Base-by-base conservation (phyloP, 495 filamentous ascomycete genomes). In the Thermothielavioides terrestris region DNA sequence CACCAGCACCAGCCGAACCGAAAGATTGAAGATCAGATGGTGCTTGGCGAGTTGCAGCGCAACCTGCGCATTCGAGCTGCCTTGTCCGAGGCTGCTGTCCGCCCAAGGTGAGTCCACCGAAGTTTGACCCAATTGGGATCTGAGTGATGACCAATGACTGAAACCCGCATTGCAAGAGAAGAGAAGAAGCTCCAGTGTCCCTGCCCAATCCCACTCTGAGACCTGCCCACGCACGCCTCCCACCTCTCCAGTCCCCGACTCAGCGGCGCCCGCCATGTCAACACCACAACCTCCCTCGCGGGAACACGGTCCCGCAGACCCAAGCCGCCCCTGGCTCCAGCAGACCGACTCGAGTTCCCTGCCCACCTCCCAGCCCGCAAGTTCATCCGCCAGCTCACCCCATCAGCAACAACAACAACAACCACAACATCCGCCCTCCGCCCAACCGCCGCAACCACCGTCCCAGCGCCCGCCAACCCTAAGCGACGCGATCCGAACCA, bases 401-500 rank as follows among this genome's bases (percentile, higher is more conserved):
- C 37, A 41, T 9, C 32, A 28, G 14, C 36, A 23, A 38, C 6
- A 30, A 28, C 27, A 23, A 10, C 32, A 34, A 31, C 26, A 39
- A 31, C 38, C 39, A 15, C 26, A 22, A 20, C 20, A 38, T 27
- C 40, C 41, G 32, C n/a, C n/a, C n/a, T n/a, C n/a, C n/a, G n/a
- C n/a, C n/a, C n/a, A n/a, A n/a, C n/a, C n/a, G n/a, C n/a, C n/a
- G 43, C 46, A 21, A 23, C 45, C 34, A 18, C 53, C 45, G 15
- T 3, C 45, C 45, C 21, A 22, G 6, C 31, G 10, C 22, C 23
- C 28, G 39, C 28, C 32, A 27, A 43, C 75, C 12, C 55, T 94
- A 35, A 68, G 70, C 8, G 83, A 89, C 14, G 86, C 79, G 0
- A 62, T 86, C 20, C 77, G 79, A 34, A 77, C 77, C 18, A 80